phyloP scores from a whole-genome alignment of 495 filamentous ascomycete genomes.

The Polyplosphaeria fusca region DNA sequence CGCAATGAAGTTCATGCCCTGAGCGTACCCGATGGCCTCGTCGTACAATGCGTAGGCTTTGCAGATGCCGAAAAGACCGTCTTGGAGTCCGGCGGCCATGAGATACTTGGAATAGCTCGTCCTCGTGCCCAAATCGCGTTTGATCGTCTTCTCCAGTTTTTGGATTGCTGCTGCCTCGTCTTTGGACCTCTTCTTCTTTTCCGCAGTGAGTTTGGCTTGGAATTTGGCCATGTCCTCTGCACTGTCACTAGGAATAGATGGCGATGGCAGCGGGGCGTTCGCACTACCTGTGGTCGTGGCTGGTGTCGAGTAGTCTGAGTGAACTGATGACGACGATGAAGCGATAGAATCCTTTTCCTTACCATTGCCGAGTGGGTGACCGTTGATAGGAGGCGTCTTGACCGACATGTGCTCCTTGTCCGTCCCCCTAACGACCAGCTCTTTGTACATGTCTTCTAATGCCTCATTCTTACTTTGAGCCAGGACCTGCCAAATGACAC shows the following conservation, averaged over 20 bases:
- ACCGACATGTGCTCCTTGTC: slow-evolving; percentile 59
- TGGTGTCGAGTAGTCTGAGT: slow-evolving; percentile 72
- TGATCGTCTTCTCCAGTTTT: slow-evolving; percentile 89
- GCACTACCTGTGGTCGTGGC: slow-evolving; percentile 56
- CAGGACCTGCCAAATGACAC: slow-evolving; percentile 96
- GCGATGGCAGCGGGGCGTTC: slow-evolving; percentile 49
- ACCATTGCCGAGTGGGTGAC: slow-evolving; percentile 44
- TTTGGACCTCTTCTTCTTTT: slow-evolving; percentile 69
- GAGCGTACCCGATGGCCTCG: slow-evolving; percentile 90
- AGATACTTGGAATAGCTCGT: slow-evolving; percentile 96
- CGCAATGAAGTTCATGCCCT: slow-evolving; percentile 97
- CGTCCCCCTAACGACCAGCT: slow-evolving; percentile 75
- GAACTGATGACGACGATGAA: slow-evolving; percentile 78
- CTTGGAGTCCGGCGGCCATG: slow-evolving; percentile 82
- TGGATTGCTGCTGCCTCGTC: slow-evolving; percentile 66
- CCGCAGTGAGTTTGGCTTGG: slow-evolving; percentile 61
- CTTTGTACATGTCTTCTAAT: slow-evolving; percentile 80
- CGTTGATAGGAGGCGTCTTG: slow-evolving; percentile 39
- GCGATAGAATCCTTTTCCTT: slow-evolving; percentile 61
- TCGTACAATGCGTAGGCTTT: slow-evolving; percentile 98
- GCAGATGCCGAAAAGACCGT: slow-evolving; percentile 89
- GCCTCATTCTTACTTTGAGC: slow-evolving; percentile 91
- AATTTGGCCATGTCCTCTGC: slow-evolving; percentile 63
- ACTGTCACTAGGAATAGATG: slow-evolving; percentile 48
- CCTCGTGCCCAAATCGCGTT: slow-evolving; percentile 80